Evolutionary conservation across 1,284 basidiomycete species (phyloP).

Genomic region (Grifola frondosa): DNA sequence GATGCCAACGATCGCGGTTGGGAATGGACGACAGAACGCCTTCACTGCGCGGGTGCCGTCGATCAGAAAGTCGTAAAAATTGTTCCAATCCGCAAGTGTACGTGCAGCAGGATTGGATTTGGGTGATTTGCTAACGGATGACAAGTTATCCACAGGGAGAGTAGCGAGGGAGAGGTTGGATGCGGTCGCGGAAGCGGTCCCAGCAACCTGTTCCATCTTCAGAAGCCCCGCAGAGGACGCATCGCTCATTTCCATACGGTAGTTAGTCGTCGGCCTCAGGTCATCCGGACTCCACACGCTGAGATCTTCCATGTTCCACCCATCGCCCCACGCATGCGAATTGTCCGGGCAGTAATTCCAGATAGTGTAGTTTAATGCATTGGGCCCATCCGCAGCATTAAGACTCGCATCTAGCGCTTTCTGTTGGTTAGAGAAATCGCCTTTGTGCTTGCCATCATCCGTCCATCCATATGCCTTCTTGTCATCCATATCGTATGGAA

Average conservation of each 20-base stretch:
- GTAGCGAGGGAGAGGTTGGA: slow-evolving; percentile 36
- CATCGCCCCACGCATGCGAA: slow-evolving; percentile 88
- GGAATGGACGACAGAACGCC: slow-evolving; percentile 84
- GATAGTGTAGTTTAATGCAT: slow-evolving; percentile 80
- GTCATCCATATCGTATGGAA: slow-evolving; percentile 89
- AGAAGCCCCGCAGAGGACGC: slow-evolving; percentile 33
- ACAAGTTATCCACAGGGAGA: slow-evolving; percentile 17
- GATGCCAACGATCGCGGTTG: slow-evolving; percentile 70
- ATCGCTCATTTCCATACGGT: slow-evolving; percentile 29
- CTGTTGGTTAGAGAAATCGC: slow-evolving; percentile 81
- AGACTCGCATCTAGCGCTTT: slow-evolving; percentile 90
- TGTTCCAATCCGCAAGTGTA: slow-evolving; percentile 32
- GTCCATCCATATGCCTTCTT: slow-evolving; percentile 85
- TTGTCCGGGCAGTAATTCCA: slow-evolving; percentile 90
- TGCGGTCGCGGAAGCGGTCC: slow-evolving; percentile 20
- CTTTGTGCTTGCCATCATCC: slow-evolving; percentile 70
- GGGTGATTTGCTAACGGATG: slow-evolving; percentile 8
- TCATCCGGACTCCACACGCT: slow-evolving; percentile 89
- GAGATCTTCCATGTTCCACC: slow-evolving; percentile 96
- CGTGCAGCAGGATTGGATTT: slow-evolving; percentile 9
- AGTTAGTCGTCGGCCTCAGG: slow-evolving; percentile 35
- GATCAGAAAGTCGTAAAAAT: slow-evolving; percentile 69
- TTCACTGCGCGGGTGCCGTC: slow-evolving; percentile 81
- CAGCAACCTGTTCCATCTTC: slow-evolving; percentile 19
- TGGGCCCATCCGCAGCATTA: slow-evolving; percentile 85